Evolutionary conservation across 2,329 filamentous ascomycete species (phyloP), one percentile per base, ranked within the genome.

Genomic region (Aspergillus pseudoviridinutans): DNA sequence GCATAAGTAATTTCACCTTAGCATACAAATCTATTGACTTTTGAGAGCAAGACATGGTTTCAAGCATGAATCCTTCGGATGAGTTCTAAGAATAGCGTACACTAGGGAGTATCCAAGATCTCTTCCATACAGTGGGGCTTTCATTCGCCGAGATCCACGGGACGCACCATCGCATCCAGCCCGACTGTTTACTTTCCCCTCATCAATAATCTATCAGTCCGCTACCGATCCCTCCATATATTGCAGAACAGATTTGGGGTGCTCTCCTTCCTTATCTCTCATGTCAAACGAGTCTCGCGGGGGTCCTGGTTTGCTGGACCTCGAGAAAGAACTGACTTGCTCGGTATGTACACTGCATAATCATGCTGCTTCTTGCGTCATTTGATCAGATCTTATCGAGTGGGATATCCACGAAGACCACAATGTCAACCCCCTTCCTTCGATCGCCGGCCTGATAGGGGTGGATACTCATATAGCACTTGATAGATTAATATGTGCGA

Each of bases 271-370:
- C 22, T 14, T 9, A 3, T 47, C 54, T 56, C 50, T 55, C 57
- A 67, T 67, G 65, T 60, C 60, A 59, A 55, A 55, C 41, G 62
- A 61, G 57, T 44, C 58, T 42, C 57, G 42, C 24, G 27, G 50
- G 38, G 61, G 66, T 55, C 65, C 70, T 55, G 79, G 77, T 51
- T 70, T 81, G 57, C 71, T 80, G 68, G 91, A 95, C 75, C 82
- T 97, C 66, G 94, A 97, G 79, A 93, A 88, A 76, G 94, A 99
- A 83, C 80, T 97, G 78, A 92, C 89, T 54, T 97, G 93, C 80
- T 96, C 93, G 72, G 92, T 96, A 83, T 78, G 89, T 85, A 27
- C 22, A n/a, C 10, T 27, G 20, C 24, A 24, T 24, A 12, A 46
- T 24, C 42, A 22, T 24, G n/a, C 20, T 46, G 20, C 42, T 46